Evolutionary conservation across 2,329 filamentous ascomycete species (phyloP).

Genomic region (Neospermospora avenae): DNA sequence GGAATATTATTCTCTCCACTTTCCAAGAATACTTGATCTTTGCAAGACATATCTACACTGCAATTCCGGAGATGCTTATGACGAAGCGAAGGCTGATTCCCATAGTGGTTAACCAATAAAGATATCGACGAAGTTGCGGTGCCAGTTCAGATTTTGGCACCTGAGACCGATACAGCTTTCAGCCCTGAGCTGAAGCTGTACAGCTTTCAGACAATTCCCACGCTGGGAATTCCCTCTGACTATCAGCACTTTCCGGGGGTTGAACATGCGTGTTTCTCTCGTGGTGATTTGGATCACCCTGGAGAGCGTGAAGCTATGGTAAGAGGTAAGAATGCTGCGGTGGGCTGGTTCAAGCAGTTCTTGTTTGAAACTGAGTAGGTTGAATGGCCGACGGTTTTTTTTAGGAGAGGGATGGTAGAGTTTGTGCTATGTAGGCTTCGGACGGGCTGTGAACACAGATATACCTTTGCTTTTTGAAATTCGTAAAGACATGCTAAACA

Average conservation of each 20-base stretch:
- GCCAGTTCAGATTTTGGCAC: constrained; percentile 50
- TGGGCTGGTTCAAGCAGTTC: constrained; percentile 41
- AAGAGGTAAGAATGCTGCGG: constrained; percentile 46
- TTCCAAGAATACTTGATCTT: too few species aligned
- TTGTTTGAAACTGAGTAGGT: constrained; percentile 2
- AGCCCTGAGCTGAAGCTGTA: constrained; percentile 45
- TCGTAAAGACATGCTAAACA: too few species aligned
- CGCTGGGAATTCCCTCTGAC: constrained; percentile 42
- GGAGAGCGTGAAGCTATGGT: constrained; percentile 45
- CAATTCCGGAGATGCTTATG: too few species aligned
- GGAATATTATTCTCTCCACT: too few species aligned
- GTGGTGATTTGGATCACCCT: constrained; percentile 40
- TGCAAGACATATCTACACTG: too few species aligned
- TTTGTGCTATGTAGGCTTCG: too few species aligned
- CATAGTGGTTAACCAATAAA: constrained; percentile 37
- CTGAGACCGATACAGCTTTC: constrained; percentile 45
- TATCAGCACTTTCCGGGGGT: constrained; percentile 51
- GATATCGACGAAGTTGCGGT: constrained; percentile 47
- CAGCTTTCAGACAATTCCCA: constrained; percentile 40
- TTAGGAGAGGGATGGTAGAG: too few species aligned
- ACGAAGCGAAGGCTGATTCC: too few species aligned
- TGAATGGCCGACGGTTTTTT: too few species aligned
- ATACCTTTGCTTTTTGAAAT: too few species aligned
- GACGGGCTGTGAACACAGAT: too few species aligned
- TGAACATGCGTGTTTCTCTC: constrained; percentile 43